Evolutionary conservation across 2,329 filamentous ascomycete species (phyloP).

Genomic region (Hypoxylon sp.): DNA sequence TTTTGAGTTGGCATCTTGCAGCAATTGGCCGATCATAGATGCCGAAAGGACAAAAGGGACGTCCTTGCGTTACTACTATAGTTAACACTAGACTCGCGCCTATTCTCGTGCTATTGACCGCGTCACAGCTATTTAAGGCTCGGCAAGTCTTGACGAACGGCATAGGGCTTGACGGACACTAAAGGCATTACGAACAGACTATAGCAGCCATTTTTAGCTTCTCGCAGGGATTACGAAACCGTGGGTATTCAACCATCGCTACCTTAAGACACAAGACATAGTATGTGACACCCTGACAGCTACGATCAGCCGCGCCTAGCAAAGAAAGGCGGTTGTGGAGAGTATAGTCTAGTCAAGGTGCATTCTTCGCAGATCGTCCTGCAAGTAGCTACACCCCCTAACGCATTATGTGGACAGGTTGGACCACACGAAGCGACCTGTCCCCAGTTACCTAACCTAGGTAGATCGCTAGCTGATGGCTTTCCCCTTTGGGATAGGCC

Average conservation of each 20-base stretch:
- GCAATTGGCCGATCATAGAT: constrained; percentile 33
- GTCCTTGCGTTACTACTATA: constrained; percentile 28
- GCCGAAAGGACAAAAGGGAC: constrained; percentile 26
- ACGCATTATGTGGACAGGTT: constrained; percentile 15
- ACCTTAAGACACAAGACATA: constrained; percentile 31
- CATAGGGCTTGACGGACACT: constrained; percentile 7
- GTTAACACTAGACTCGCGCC: constrained; percentile 23
- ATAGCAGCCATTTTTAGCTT: constrained; percentile 42
- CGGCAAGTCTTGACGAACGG: constrained; percentile 27
- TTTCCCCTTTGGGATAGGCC: constrained; percentile 38
- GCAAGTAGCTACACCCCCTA: constrained; percentile 22
- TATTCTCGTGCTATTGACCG: constrained; percentile 28
- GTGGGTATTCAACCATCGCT: constrained; percentile 40
- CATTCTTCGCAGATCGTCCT: constrained; percentile 37
- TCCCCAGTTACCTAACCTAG: constrained; percentile 7
- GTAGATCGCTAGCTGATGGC: constrained; percentile 34
- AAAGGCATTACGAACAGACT: constrained; percentile 37
- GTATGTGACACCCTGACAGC: constrained; percentile 39
- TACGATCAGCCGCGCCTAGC: constrained; percentile 35
- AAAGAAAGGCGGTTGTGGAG: constrained; percentile 38
- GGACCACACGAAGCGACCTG: constrained; percentile 21
- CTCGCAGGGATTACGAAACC: constrained; percentile 48
- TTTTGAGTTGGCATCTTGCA: constrained; percentile 33
- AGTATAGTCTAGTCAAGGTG: constrained; percentile 30
- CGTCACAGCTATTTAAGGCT: constrained; percentile 36